Percentiles rank a stretch among this genome's conserved stretches.
phyloP scores from a whole-genome alignment of 306 rosid species.

The Neltuma alba region DNA sequence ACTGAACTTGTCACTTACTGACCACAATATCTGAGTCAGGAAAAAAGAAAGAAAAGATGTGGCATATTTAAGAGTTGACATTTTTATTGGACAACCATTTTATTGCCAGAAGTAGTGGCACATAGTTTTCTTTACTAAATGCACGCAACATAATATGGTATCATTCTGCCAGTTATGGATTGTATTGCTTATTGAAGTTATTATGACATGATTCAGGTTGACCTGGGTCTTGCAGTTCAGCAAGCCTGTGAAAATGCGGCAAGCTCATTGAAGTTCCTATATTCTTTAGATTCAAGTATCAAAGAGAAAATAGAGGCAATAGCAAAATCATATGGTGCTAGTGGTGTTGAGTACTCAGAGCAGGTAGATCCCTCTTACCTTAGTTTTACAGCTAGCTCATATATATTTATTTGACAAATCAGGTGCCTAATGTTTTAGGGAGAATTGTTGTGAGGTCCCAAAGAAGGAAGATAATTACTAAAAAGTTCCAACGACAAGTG shows the following conservation, averaged over 20 bases:
- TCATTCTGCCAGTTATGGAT: constrained; percentile 23
- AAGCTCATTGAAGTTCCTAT: constrained; percentile 77
- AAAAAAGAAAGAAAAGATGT: neutral
- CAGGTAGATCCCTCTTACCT: constrained; percentile 58
- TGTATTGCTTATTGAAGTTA: constrained; percentile 30
- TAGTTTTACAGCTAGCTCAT: constrained; percentile 4
- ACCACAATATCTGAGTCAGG: neutral
- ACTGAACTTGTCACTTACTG: neutral
- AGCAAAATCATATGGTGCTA: constrained; percentile 94
- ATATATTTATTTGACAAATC: neutral
- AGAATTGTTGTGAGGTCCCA: too few species aligned
- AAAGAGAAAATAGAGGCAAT: constrained; percentile 94
- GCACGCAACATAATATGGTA: neutral
- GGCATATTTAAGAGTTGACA: neutral
- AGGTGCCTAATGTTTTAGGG: neutral
- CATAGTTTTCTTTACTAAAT: neutral
- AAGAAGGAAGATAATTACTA: too few species aligned
- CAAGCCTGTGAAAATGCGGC: constrained; percentile 83
- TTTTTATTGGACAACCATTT: neutral
- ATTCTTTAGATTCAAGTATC: constrained; percentile 74
- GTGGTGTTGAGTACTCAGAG: constrained; percentile 84
- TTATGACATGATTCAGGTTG: constrained; percentile 65
- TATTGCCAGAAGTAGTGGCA: neutral
- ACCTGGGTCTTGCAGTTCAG: constrained; percentile 89
- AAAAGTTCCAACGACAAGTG: too few species aligned